A percentile compares a stretch with the other conserved stretches of the same genome.
Conservation (phyloP, 106 monocot genomes). For the Dendrobium nobile region DNA sequence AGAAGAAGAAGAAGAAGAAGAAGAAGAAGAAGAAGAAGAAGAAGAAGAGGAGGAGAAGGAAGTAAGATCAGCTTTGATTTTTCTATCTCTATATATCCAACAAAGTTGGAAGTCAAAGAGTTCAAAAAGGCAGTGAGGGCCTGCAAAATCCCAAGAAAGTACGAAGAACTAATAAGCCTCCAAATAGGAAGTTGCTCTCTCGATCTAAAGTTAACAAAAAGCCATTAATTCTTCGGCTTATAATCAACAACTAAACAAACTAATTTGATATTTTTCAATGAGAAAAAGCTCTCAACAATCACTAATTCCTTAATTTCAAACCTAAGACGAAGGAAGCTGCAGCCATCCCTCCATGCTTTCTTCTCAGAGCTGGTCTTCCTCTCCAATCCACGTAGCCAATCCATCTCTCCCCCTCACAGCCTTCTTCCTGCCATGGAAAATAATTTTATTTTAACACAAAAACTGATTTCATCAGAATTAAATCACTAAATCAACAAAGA, state of each 20-base stretch:
- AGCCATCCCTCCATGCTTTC: constrained; percentile 72
- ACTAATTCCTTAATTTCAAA: neutral
- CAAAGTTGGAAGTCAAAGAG: neutral
- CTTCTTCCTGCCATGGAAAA: constrained; percentile 34
- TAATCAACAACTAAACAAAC: neutral
- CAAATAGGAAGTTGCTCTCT: no score
- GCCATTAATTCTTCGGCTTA: neutral
- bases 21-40: neutral
- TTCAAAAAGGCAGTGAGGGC: neutral
- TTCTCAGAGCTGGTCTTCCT: constrained; percentile 52
- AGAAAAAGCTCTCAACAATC: neutral
- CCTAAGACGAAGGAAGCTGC: constrained; percentile 78
- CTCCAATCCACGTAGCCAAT: constrained; percentile 84
- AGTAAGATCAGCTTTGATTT: neutral
- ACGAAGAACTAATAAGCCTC: neutral
- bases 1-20: neutral
- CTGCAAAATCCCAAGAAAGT: neutral
- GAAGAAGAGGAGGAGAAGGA: neutral
- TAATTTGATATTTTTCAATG: neutral
- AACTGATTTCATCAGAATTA: neutral
- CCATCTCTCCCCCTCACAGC: constrained; percentile 46
- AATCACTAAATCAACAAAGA: neutral
- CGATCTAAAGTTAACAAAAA: no score
- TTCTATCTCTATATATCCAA: neutral
- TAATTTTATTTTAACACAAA: neutral